Evolutionary conservation across 1,284 basidiomycete genomes (phyloP).

Genomic region (Singerocomus inundabilis): DNA sequence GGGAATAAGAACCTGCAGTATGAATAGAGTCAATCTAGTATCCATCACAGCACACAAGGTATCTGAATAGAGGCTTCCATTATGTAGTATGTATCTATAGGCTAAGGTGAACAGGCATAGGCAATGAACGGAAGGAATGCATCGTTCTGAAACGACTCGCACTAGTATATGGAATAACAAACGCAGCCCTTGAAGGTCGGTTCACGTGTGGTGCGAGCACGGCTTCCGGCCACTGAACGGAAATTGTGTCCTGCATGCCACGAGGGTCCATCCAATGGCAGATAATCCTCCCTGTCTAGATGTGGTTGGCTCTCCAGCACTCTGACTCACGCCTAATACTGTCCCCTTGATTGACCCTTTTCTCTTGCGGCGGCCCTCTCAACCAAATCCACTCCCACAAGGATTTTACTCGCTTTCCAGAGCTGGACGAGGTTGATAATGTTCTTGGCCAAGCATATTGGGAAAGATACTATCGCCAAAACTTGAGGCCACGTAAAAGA

Average conservation of each 20-base stretch:
- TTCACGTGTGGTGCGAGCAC: slow-evolving; percentile 5
- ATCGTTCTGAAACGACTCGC: slow-evolving; percentile 13
- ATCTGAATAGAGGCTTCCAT: slow-evolving; percentile 7
- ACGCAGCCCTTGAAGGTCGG: slow-evolving; percentile 2
- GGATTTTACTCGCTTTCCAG: slow-evolving; percentile 97
- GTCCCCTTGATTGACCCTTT: slow-evolving; percentile 30
- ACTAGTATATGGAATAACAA: slow-evolving; percentile 4
- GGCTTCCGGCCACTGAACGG: slow-evolving; percentile 2
- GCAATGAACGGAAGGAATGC: slow-evolving; percentile 9
- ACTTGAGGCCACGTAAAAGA: slow-evolving; percentile 79
- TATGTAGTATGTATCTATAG: slow-evolving; percentile 23
- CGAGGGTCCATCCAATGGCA: slow-evolving; percentile 11
- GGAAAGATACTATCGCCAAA: slow-evolving; percentile 65
- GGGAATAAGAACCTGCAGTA: neutral
- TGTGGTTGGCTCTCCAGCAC: slow-evolving; percentile 5
- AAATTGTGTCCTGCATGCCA: no score
- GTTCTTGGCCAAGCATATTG: slow-evolving; percentile 85
- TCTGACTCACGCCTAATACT: neutral
- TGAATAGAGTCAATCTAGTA: no score
- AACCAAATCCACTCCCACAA: slow-evolving; percentile 86
- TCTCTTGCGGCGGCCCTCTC: slow-evolving; percentile 73
- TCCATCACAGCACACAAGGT: no score
- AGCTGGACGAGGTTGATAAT: slow-evolving; percentile 95
- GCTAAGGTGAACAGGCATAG: slow-evolving; percentile 6
- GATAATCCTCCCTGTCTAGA: slow-evolving; percentile 16